These are phyloP conservation scores for Termitomyces sp. DNA, from an alignment of 768 basidiomycete species.

Conservation along the genomic window DNA sequence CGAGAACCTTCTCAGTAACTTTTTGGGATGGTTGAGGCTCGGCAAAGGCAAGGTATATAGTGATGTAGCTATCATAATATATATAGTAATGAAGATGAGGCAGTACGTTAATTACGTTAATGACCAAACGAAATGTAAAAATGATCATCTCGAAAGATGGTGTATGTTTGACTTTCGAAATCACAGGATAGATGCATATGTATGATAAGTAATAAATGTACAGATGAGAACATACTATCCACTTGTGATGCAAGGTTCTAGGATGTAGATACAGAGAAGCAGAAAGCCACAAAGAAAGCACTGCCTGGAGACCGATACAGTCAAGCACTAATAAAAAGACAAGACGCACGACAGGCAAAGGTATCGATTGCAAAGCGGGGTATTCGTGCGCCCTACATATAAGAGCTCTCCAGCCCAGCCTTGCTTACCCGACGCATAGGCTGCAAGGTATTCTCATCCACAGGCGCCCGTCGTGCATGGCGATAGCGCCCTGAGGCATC, in stretches of 20 bases:
- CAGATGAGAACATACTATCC: neutral
- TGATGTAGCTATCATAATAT: too few species aligned
- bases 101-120: neutral
- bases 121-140: neutral
- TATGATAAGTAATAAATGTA: conserved; percentile 4
- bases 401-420: conserved; percentile 80
- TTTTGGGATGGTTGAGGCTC: too few species aligned
- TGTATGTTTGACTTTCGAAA: neutral
- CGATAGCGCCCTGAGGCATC: conserved; percentile 82
- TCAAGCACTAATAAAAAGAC: neutral
- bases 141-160: neutral
- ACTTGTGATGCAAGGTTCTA: neutral
- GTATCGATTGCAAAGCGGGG: conserved; percentile 1
- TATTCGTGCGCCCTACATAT: conserved; percentile 8
- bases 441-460: conserved; percentile 83
- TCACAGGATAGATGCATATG: conserved; percentile 3
- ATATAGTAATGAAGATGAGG: neutral
- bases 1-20: too few species aligned
- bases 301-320: neutral
- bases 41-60: too few species aligned
- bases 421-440: conserved; percentile 89
- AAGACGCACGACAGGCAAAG: neutral
- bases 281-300: neutral
- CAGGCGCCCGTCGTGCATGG: conserved; percentile 82
- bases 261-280: conserved; percentile 3